Evolutionary conservation across 2,329 filamentous ascomycete species (phyloP).

Genomic region (Microdochium nivale): DNA sequence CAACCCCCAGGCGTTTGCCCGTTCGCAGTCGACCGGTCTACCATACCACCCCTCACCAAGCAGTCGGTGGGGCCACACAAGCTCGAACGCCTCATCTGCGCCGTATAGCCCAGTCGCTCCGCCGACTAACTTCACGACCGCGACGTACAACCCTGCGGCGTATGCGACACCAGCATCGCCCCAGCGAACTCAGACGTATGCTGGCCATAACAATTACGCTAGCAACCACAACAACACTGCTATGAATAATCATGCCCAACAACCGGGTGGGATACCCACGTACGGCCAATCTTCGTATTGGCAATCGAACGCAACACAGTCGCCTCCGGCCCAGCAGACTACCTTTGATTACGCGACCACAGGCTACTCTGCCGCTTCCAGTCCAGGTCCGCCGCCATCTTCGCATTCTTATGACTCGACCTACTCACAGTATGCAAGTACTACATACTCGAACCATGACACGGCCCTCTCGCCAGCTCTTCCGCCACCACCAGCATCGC

Average conservation of each 20-base stretch:
- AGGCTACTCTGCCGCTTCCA: constrained; percentile 6
- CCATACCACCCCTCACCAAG: constrained; percentile 37
- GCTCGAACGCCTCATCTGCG: constrained; percentile 8
- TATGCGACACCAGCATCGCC: constrained; percentile 37
- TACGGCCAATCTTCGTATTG: constrained; percentile 18
- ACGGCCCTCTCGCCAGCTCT: constrained; percentile 24
- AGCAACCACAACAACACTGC: constrained; percentile 30
- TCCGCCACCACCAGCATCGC: constrained; percentile 23
- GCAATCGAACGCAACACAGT: constrained; percentile 12
- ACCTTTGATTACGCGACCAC: constrained; percentile 26
- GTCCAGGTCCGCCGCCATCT: constrained; percentile 13
- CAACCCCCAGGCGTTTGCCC: constrained; percentile 61
- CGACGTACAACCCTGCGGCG: constrained; percentile 50
- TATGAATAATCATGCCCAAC: constrained; percentile 20
- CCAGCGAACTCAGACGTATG: constrained; percentile 42
- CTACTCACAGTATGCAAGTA: constrained; percentile 24
- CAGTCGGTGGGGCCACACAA: neutral
- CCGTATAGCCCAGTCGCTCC: constrained; percentile 25
- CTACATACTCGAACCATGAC: constrained; percentile 29
- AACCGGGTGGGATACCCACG: constrained; percentile 13
- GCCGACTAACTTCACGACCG: constrained; percentile 36
- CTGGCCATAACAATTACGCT: constrained; percentile 36
- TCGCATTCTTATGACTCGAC: constrained; percentile 31
- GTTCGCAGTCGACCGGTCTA: constrained; percentile 42
- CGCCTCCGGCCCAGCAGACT: constrained; percentile 7